Evolutionary conservation across 768 basidiomycete genomes (phyloP).

Genomic region (Neoboletus magnificus): DNA sequence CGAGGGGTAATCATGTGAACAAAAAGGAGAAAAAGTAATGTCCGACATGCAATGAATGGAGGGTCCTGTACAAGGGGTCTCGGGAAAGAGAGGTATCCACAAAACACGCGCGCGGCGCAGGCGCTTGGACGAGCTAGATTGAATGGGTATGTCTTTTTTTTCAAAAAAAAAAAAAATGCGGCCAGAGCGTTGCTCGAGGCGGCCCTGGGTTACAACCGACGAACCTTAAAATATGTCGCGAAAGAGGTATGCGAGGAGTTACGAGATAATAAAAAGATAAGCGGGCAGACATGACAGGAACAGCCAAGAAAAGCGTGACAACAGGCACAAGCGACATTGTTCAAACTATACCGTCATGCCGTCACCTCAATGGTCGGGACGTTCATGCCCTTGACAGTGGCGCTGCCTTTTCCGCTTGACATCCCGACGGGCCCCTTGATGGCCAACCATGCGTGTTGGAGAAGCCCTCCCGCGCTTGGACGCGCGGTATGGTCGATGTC

Average conservation of each 20-base stretch:
- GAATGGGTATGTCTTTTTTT: background rate
- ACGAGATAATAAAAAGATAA: too few species aligned
- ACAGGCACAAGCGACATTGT: too few species aligned
- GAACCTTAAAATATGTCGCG: background rate
- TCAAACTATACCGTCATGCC: too few species aligned
- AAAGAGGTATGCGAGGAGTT: background rate
- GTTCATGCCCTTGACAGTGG: slow-evolving; percentile 1
- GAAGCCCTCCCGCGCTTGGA: slow-evolving; percentile 73
- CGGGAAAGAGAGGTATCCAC: background rate
- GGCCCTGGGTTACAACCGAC: background rate
- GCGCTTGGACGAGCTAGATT: background rate
- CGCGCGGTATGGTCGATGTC: slow-evolving; percentile 78
- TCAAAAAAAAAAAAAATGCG: background rate
- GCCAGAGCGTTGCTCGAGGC: background rate
- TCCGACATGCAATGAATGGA: background rate
- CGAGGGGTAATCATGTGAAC: background rate
- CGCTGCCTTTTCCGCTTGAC: slow-evolving; percentile 22
- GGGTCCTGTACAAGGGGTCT: background rate
- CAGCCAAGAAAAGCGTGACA: too few species aligned
- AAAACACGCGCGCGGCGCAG: background rate
- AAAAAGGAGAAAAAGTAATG: background rate
- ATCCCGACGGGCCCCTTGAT: slow-evolving; percentile 31
- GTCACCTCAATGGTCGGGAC: slow-evolving; percentile 32
- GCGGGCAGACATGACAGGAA: background rate
- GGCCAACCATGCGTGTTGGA: slow-evolving; percentile 71